These are phyloP conservation scores for Oryza punctata DNA, from an alignment of 176 grass and related monocot genomes.

Conservation along the genomic window DNA sequence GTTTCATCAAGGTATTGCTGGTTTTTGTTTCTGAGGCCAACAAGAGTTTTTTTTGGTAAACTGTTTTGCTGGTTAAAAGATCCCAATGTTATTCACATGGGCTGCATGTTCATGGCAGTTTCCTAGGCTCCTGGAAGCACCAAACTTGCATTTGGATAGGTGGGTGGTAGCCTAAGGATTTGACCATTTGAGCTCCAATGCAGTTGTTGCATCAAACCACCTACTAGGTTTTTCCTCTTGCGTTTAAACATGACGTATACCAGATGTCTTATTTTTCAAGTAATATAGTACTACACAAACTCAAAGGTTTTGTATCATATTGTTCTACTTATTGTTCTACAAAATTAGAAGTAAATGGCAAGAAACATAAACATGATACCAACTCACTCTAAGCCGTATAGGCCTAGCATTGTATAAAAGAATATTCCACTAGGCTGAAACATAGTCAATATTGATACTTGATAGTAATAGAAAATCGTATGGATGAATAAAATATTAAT, in stretches of 20 bases:
- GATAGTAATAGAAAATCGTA: too few species aligned
- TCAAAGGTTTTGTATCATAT: too few species aligned
- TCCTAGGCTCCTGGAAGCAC: constrained; percentile 15
- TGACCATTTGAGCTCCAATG: not conserved
- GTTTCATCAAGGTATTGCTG: not conserved
- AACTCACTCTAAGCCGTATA: too few species aligned
- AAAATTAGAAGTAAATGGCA: too few species aligned
- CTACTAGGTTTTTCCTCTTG: not conserved
- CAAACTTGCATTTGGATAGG: constrained; percentile 3
- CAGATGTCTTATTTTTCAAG: not conserved
- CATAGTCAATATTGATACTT: too few species aligned
- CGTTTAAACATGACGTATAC: not conserved
- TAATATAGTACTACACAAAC: too few species aligned
- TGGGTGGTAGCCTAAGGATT: not conserved
- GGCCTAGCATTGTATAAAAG: too few species aligned
- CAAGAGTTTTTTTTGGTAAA: not conserved
- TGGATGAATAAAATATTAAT: too few species aligned
- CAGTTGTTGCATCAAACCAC: not conserved
- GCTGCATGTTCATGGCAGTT: not conserved
- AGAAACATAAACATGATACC: too few species aligned
- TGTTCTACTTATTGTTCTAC: too few species aligned
- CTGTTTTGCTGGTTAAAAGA: not conserved
- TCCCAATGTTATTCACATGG: not conserved
- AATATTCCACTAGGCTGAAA: too few species aligned
- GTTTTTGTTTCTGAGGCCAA: not conserved